A percentile compares a stretch with the other conserved stretches of the same genome.
Conservation (phyloP, 176 grass and related monocot species). For the Thinopyrum elongatum region DNA sequence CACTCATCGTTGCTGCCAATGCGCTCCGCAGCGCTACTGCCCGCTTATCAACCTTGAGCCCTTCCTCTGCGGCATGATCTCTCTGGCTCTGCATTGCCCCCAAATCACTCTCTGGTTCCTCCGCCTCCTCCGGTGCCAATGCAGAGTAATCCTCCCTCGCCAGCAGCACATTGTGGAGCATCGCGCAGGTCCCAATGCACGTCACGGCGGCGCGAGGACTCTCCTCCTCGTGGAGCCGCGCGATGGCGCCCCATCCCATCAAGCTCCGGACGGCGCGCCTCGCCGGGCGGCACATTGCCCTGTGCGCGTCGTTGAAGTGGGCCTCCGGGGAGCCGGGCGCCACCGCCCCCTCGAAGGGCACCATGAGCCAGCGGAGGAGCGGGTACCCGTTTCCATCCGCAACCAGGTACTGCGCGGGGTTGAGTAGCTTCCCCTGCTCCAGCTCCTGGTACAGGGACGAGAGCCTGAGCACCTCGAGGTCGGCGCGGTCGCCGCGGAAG, state of each 20-base stretch:
- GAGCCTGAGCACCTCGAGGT: constrained; percentile 53
- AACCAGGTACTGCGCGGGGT: constrained; percentile 50
- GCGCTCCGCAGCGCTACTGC: constrained; percentile 40
- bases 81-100: constrained; percentile 4
- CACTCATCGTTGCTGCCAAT: constrained; percentile 31
- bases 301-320: constrained; percentile 54
- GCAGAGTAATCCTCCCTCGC: constrained; percentile 73
- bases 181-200: constrained; percentile 72
- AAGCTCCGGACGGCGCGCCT: constrained; percentile 51
- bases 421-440: constrained; percentile 50
- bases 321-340: constrained; percentile 40
- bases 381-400: constrained; percentile 52
- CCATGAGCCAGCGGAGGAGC: constrained; percentile 72
- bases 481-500: constrained; percentile 55
- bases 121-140: constrained; percentile 38
- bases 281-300: constrained; percentile 47
- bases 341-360: constrained; percentile 32
- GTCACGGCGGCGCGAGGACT: constrained; percentile 46
- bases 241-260: constrained; percentile 65
- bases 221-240: constrained; percentile 54
- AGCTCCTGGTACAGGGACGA: constrained; percentile 59
- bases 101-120: neutral
- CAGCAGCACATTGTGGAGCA: constrained; percentile 82
- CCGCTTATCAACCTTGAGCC: constrained; percentile 31
- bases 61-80: constrained; percentile 18